Base-by-base conservation (phyloP, 306 rosid species). In the Trifolium repens region DNA sequence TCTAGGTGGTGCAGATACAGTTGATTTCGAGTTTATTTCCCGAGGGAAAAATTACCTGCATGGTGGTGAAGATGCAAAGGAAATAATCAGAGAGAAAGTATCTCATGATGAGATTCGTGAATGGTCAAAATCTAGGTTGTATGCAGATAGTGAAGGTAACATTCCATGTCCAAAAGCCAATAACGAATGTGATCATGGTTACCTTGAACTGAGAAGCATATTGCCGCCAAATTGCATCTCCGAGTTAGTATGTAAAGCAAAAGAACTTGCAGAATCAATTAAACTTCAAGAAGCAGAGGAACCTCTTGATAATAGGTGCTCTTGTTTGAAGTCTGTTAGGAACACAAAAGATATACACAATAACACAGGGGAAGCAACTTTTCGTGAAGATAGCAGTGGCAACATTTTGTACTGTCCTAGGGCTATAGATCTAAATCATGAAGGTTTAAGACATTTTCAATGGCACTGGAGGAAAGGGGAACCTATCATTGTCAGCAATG, bases 381-480 rank as follows among this genome's bases (percentile, higher is more conserved):
- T 84, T 46, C 89, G 96, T 22, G 77, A 82, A 30, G 87, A 81
- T 81, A 83, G 89, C 37, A 69, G 64, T 57, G 92, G 87, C 82
- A 89, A 93, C 68, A 84, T 66, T 78, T 74, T 91, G 77, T 91
- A 82, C 79, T 89, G 89, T 80, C 89, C 93, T 16, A 74, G 83
- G 78, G 93, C 90, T 58, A 61, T 44, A 39, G 86, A 93, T 72
- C 62, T 89, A 24, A 77, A 76, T 40, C 42, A 26, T 4, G 72
- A 39, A 47, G 92, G 84, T 75, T 40, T 89, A 79, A 85, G 83
- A 67, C 98, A 93, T 87, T 93, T 93, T 71, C 93, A 88, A 79
- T 83, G 73, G 82, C 98, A 93, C 46, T 93, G 98, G 98, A 76
- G 71, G 42, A 91, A 82, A 81, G 93, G 97, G 42, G 96, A 93